Conservation (phyloP, 1,139 yeast genomes). For the Zhuliangozyma blackwelliae region DNA sequence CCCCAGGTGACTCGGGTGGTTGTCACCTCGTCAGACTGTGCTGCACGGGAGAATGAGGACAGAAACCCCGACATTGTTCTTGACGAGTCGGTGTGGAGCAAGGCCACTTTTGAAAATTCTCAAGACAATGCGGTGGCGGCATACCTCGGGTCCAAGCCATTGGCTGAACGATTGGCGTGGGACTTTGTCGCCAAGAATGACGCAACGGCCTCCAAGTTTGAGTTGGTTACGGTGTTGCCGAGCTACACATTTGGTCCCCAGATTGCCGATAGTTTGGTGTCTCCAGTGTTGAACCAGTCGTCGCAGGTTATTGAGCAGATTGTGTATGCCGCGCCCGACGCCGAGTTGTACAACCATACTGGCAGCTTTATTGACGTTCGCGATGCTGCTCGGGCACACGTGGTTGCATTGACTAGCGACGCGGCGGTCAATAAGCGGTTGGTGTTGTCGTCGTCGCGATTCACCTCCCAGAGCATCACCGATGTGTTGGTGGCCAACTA, state of each 20-base stretch:
- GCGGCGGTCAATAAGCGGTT: constrained; percentile 21
- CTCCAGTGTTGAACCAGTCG: constrained; percentile 21
- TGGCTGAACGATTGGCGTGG: constrained; percentile 45
- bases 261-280: constrained; percentile 27
- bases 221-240: constrained; percentile 40
- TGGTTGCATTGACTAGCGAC: constrained; percentile 33
- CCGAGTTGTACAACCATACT: constrained; percentile 9
- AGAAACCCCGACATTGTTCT: constrained; percentile 5
- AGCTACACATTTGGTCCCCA: constrained; percentile 46
- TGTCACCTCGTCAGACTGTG: constrained; percentile 22
- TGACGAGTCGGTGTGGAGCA: constrained; percentile 27
- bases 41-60: constrained; percentile 7
- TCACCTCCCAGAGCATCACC: constrained; percentile 19
- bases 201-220: constrained; percentile 34
- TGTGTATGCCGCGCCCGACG: constrained; percentile 13
- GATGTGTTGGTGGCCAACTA: constrained; percentile 15
- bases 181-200: constrained; percentile 24
- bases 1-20: constrained; percentile 23
- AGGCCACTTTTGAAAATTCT: constrained; percentile 23
- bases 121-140: constrained; percentile 25
- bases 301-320: constrained; percentile 24
- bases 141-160: constrained; percentile 47
- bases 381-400: constrained; percentile 51
- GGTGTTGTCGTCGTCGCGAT: constrained; percentile 16
- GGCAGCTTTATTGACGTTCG: constrained; percentile 44